Evolutionary conservation across 352 stramenopile genomes (phyloP).

Genomic region (Stephanocyclus meneghinianus): DNA sequence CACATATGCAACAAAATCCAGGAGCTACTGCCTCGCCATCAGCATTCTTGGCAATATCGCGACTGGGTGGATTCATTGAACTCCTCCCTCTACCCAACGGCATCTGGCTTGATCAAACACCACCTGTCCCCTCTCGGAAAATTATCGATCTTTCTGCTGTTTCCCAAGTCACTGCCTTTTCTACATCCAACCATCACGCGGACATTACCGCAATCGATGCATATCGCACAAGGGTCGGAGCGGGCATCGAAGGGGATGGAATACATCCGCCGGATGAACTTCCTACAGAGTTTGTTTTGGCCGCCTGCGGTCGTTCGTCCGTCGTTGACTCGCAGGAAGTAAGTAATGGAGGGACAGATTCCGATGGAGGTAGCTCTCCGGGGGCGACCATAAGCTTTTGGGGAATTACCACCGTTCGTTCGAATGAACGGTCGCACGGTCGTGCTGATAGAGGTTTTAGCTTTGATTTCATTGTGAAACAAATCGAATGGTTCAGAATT

Average conservation of each 20-base stretch:
- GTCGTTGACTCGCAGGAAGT: conserved; percentile 18
- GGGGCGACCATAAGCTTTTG: conserved; percentile 40
- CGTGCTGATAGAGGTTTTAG: neutral
- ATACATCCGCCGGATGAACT: conserved; percentile 33
- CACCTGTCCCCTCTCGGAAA: neutral
- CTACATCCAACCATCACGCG: conserved; percentile 59
- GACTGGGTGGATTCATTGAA: conserved; percentile 77
- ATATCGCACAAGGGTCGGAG: conserved; percentile 51
- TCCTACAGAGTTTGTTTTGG: conserved; percentile 63
- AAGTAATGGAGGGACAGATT: neutral
- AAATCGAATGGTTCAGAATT: conserved; percentile 13
- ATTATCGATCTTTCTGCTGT: conserved; percentile 27
- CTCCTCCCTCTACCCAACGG: conserved; percentile 62
- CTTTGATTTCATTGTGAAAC: conserved; percentile 33
- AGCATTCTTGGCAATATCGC: conserved; percentile 60
- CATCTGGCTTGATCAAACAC: conserved; percentile 58
- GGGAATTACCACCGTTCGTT: conserved; percentile 28
- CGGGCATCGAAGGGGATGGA: conserved; percentile 45
- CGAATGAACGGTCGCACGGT: neutral
- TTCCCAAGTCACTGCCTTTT: conserved; percentile 49
- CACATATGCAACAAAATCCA: neutral
- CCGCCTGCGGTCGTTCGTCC: conserved; percentile 46
- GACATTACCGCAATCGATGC: conserved; percentile 66
- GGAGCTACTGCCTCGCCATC: neutral
- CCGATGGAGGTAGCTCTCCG: neutral